Conservation (phyloP, 345 rosid species). For the Lepidium aucheri region DNA sequence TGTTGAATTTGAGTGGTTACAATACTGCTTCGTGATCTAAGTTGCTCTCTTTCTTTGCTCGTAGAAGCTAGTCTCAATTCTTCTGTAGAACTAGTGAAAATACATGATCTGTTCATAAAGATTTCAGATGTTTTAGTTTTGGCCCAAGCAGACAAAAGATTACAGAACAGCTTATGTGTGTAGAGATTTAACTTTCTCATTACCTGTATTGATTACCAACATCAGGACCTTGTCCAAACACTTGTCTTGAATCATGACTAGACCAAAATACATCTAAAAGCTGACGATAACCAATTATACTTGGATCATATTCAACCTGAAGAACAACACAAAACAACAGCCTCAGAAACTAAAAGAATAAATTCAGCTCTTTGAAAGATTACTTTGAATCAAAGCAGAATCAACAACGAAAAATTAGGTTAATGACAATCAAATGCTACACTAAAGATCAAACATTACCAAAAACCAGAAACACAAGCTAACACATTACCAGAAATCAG, state of each 20-base stretch:
- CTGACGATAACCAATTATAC: constrained; percentile 45
- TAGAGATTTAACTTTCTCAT: neutral
- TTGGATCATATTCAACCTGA: constrained; percentile 90
- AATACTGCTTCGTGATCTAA: constrained; percentile 54
- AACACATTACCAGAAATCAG: neutral
- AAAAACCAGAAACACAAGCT: neutral
- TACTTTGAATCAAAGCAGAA: neutral
- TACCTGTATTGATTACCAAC: constrained; percentile 93
- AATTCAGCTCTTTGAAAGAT: neutral
- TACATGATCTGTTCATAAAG: constrained; percentile 48
- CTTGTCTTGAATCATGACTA: constrained; percentile 87
- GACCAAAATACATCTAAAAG: constrained; percentile 90
- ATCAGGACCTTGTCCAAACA: constrained; percentile 96
- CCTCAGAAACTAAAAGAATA: neutral
- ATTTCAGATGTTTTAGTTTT: neutral
- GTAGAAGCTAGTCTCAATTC: constrained; percentile 62
- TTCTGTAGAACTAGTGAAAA: constrained; percentile 78
- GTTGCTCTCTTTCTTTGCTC: constrained; percentile 84
- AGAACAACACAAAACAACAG: neutral
- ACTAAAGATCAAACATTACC: neutral
- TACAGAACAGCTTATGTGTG: neutral
- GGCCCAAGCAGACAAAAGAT: neutral
- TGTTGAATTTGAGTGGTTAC: constrained; percentile 84
- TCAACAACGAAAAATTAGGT: neutral
- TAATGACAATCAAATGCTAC: neutral